These are phyloP conservation scores for Apophysomyces variabilis DNA, from an alignment of 371 early-diverging fungal species.

Conservation along the genomic window DNA sequence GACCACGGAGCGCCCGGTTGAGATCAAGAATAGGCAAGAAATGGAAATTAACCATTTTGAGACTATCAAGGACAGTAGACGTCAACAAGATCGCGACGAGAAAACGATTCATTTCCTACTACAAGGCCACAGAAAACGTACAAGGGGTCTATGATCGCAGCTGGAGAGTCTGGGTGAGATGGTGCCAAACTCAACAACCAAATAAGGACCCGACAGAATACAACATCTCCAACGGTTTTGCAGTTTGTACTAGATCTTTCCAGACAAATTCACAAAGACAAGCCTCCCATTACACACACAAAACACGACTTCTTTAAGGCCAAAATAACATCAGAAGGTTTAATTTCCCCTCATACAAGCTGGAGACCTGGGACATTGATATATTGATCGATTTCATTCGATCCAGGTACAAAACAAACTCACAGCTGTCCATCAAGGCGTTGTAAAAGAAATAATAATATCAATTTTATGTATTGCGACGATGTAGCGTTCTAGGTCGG, in stretches of 20 bases:
- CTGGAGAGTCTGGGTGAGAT: conserved; percentile 17
- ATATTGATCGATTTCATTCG: neutral
- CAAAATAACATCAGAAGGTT: neutral
- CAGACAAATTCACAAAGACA: neutral
- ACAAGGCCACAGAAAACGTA: neutral
- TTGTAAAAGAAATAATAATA: conserved; percentile 26
- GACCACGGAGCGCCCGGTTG: too few relatives aligned
- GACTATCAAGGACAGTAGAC: too few relatives aligned
- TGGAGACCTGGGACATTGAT: neutral
- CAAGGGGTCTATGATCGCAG: conserved; percentile 18
- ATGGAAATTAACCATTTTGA: too few relatives aligned
- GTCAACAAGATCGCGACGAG: too few relatives aligned
- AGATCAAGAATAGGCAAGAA: too few relatives aligned
- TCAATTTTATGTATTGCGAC: conserved; percentile 16
- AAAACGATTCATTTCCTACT: too few relatives aligned
- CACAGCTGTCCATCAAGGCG: neutral
- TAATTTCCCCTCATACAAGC: neutral
- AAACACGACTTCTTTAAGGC: neutral
- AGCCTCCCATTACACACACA: neutral
- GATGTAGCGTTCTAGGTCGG: conserved; percentile 27
- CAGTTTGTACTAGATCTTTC: neutral
- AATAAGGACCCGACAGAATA: neutral
- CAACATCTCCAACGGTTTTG: neutral
- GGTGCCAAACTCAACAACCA: neutral
- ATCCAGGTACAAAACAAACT: neutral